Evolutionary conservation across 2,329 filamentous ascomycete genomes (phyloP), one percentile per base, ranked within the genome.

Genomic region (Berkeleyomyces basicola): DNA sequence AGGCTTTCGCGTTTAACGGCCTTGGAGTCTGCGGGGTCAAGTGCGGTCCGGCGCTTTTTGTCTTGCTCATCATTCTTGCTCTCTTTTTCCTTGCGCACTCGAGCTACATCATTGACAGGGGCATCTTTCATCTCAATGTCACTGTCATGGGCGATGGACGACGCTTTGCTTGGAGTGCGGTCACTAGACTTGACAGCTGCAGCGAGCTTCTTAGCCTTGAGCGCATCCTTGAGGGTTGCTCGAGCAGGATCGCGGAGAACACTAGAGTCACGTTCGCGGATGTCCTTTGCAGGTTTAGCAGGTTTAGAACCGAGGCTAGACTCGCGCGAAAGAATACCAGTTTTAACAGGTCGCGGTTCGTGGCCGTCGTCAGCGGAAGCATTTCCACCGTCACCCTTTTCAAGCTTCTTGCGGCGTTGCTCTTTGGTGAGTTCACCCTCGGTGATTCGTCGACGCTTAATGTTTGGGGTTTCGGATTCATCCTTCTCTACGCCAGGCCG

Each of bases 371-470:
- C 42, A 10, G 77, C 74, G 0, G 78, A 77, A 4, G 71, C 68
- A 39, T 57, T 61, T 71, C 71, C 3, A 72, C 74, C 59, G 77
- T 78, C 39, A 68, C 69, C 49, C 49, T 57, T 61, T 51, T 61
- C 60, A 43, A 61, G 60, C 51, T 37, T 53, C n/a, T 53, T 33
- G 11, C 39, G 51, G 14, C 51, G 51, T 55, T 55, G 51, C 61
- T 83, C 80, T 63, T 77, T 79, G 51, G 69, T 70, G 6, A 53
- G 63, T 14, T 84, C 81, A 0, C 70, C 68, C 64, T 85, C 82
- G n/a, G 36, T 36, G 2, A 86, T 68, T 42, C 80, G 81, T 63
- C 83, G 76, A 66, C 79, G 74, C 69, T 86, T 86, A 69, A 85
- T 86, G 16, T 74, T 66, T 14, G 81, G 76, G 7, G 69, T 75